Conservation (phyloP, 139 green algal genomes). For the Asterochloris erici region DNA sequence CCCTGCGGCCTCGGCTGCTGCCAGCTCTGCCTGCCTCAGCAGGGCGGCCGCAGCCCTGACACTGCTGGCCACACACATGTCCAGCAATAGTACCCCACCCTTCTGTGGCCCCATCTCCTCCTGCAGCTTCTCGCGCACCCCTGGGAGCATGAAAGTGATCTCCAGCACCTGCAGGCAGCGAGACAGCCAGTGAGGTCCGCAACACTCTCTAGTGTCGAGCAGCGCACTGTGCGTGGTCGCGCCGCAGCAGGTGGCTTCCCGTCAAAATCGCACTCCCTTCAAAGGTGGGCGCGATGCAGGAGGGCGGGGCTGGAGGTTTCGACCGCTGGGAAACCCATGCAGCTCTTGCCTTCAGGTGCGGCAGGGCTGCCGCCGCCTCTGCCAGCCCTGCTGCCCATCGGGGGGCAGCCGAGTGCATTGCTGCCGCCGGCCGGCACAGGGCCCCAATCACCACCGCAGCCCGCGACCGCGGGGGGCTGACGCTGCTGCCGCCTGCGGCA, state of each 20-base stretch:
- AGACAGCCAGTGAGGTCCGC: too few species aligned
- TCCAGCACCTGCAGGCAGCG: constrained; percentile 39
- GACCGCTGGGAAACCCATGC: too few species aligned
- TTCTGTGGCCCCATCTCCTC: not conserved
- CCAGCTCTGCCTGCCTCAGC: not conserved
- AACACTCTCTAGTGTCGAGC: too few species aligned
- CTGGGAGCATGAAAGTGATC: constrained; percentile 57
- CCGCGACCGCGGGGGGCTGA: not conserved
- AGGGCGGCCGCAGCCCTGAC: not conserved
- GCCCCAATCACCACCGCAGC: constrained; percentile 2
- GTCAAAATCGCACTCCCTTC: too few species aligned
- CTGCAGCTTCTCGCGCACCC: constrained; percentile 9
- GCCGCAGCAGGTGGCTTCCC: too few species aligned
- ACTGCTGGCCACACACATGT: constrained; percentile 5
- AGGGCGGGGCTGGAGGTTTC: too few species aligned
- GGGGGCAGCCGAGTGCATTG: not conserved
- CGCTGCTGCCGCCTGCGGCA: too few species aligned
- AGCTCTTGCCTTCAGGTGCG: constrained; percentile 17
- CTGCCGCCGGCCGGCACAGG: not conserved
- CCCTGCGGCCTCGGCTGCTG: not conserved
- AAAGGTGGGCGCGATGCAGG: too few species aligned
- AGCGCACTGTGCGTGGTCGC: too few species aligned
- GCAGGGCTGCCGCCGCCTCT: constrained; percentile 29
- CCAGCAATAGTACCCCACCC: not conserved
- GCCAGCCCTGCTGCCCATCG: constrained; percentile 15